Evolutionary conservation across 2,329 filamentous ascomycete species (phyloP).

Genomic region (Ustulina deusta): DNA sequence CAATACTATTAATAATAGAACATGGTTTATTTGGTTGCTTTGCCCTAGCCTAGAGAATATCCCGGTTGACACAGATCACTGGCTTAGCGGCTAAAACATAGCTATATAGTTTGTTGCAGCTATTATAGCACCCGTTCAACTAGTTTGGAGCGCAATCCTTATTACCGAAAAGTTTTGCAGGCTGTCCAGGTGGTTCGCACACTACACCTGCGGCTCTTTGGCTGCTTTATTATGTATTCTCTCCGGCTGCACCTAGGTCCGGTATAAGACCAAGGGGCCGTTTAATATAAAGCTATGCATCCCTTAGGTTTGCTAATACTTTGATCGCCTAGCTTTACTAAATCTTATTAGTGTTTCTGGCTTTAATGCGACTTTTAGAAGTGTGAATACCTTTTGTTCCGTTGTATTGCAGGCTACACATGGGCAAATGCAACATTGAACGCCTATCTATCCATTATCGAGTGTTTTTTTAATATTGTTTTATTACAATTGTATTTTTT

Average conservation of each 20-base stretch:
- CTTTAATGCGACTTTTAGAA: not conserved
- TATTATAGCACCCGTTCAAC: not conserved
- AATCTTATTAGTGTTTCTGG: not conserved
- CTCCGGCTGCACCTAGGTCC: not conserved
- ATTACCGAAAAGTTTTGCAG: not conserved
- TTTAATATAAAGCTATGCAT: not conserved
- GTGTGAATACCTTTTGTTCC: not conserved
- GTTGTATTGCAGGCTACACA: not conserved
- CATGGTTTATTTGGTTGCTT: not conserved
- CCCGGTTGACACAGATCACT: not conserved
- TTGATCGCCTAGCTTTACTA: not conserved
- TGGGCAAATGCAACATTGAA: not conserved
- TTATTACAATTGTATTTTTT: not conserved
- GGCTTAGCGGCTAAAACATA: not conserved
- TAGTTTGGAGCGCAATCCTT: not conserved
- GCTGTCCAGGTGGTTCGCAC: not conserved
- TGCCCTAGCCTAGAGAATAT: not conserved
- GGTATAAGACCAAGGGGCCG: not conserved
- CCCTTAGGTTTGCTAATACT: not conserved
- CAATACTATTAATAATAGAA: not conserved
- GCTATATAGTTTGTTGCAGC: not conserved
- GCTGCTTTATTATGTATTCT: not conserved
- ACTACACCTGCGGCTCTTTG: not conserved
- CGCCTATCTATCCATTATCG: not conserved
- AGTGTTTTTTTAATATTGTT: not conserved